These are phyloP conservation scores for Penicillium angulare DNA, from an alignment of 495 filamentous ascomycete genomes.

Conservation along the genomic window DNA sequence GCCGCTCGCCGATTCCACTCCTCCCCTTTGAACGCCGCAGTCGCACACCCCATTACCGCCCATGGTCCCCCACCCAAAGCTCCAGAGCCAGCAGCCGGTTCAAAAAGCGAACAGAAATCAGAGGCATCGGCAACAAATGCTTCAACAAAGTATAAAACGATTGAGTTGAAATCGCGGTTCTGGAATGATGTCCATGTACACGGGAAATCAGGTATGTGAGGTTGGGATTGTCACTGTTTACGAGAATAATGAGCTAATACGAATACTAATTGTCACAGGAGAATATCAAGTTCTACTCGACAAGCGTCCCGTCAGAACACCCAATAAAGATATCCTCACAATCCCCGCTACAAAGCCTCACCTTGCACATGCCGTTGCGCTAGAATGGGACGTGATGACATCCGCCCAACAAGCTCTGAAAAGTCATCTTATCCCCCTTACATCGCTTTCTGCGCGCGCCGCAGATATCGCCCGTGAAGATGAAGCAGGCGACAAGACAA, in stretches of 20 bases:
- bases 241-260: neutral
- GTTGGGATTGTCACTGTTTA: neutral
- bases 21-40: conserved; percentile 48
- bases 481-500: conserved; percentile 39
- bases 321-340: conserved; percentile 66
- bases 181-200: conserved; percentile 79
- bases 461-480: conserved; percentile 73
- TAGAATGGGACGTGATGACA: conserved; percentile 88
- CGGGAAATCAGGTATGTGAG: conserved; percentile 46
- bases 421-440: conserved; percentile 85
- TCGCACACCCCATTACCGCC: conserved; percentile 67
- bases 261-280: conserved; percentile 43
- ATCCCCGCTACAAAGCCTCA: conserved; percentile 73
- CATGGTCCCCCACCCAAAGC: conserved; percentile 82
- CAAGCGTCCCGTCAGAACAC: conserved; percentile 72
- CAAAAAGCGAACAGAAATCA: conserved; percentile 44
- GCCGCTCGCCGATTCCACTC: conserved; percentile 48
- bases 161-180: conserved; percentile 65
- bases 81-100: conserved; percentile 59
- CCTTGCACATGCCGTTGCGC: conserved; percentile 80
- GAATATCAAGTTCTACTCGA: conserved; percentile 75
- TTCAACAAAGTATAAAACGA: conserved; percentile 36
- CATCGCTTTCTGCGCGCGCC: conserved; percentile 76
- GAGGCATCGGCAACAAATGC: conserved; percentile 51
- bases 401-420: conserved; percentile 74